phyloP scores from a whole-genome alignment of 768 basidiomycete genomes.

The Kwoniella sp. region DNA sequence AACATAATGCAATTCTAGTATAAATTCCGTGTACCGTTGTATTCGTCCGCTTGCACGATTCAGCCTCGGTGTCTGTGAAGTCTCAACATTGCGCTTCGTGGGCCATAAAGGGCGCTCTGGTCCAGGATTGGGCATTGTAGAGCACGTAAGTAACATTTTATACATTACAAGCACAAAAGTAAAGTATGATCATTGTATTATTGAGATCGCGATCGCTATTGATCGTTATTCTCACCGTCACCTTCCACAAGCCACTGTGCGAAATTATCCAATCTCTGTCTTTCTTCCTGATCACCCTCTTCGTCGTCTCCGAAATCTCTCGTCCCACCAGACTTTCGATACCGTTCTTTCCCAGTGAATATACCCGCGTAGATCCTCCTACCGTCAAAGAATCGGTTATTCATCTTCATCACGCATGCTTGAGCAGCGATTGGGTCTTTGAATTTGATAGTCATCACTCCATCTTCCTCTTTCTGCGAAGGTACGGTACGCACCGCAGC shows the following conservation, averaged over 20 bases:
- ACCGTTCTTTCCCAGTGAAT: conserved; percentile 78
- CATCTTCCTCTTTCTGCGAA: conserved; percentile 81
- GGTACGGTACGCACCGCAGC: not conserved
- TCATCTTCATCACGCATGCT: conserved; percentile 95
- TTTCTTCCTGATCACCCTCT: conserved; percentile 65
- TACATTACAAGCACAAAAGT: not conserved
- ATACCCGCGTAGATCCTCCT: conserved; percentile 78
- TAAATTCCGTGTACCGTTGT: too few species aligned
- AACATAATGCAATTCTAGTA: too few species aligned
- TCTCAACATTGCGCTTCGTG: too few species aligned
- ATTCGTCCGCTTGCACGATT: too few species aligned
- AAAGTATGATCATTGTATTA: not conserved
- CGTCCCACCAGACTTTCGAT: conserved; percentile 67
- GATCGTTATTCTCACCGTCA: conserved; percentile 28
- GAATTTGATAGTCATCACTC: conserved; percentile 96
- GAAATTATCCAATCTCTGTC: conserved; percentile 82
- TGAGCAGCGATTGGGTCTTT: conserved; percentile 87
- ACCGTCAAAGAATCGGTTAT: conserved; percentile 86
- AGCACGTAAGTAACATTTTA: too few species aligned
- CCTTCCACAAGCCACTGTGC: conserved; percentile 76
- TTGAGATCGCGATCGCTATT: not conserved
- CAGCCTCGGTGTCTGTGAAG: too few species aligned
- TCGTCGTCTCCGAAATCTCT: conserved; percentile 66
- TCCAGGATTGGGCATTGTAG: too few species aligned
- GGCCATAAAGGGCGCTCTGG: too few species aligned